Evolutionary conservation across 208 protist genomes (phyloP).

Genomic region (Leishmania arabica): DNA sequence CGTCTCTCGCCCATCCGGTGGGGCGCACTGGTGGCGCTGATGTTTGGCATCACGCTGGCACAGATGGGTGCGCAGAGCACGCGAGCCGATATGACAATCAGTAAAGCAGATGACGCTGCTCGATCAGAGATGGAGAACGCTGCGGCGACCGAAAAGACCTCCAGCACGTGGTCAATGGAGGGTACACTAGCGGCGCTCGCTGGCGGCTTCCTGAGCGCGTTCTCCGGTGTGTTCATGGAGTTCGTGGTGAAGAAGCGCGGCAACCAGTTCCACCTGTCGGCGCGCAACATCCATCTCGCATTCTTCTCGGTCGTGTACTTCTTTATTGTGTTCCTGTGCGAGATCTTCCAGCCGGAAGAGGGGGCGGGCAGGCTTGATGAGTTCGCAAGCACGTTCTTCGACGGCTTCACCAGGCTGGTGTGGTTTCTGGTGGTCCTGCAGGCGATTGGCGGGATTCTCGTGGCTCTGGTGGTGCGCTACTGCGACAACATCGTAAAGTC

Average conservation of each 20-base stretch:
- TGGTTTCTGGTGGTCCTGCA: constrained; percentile 66
- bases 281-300: constrained; percentile 47
- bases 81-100: constrained; percentile 12
- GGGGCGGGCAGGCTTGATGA: not conserved
- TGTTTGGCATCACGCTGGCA: constrained; percentile 39
- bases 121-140: not conserved
- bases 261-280: constrained; percentile 17
- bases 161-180: constrained; percentile 25
- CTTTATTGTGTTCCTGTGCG: constrained; percentile 4
- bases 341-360: not conserved
- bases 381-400: constrained; percentile 41
- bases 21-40: constrained; percentile 42
- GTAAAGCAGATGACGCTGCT: not conserved
- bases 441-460: constrained; percentile 55
- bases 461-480: constrained; percentile 71
- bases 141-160: not conserved
- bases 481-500: constrained; percentile 79
- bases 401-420: constrained; percentile 53
- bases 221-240: constrained; percentile 65
- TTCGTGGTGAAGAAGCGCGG: constrained; percentile 58
- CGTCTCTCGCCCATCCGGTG: constrained; percentile 50
- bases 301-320: constrained; percentile 47
- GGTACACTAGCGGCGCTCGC: constrained; percentile 39
- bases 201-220: constrained; percentile 43
- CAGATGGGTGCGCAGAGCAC: constrained; percentile 36